These are phyloP conservation scores for Aspergillus transmontanensis DNA, from an alignment of 2,329 filamentous ascomycete species.

Conservation along the genomic window DNA sequence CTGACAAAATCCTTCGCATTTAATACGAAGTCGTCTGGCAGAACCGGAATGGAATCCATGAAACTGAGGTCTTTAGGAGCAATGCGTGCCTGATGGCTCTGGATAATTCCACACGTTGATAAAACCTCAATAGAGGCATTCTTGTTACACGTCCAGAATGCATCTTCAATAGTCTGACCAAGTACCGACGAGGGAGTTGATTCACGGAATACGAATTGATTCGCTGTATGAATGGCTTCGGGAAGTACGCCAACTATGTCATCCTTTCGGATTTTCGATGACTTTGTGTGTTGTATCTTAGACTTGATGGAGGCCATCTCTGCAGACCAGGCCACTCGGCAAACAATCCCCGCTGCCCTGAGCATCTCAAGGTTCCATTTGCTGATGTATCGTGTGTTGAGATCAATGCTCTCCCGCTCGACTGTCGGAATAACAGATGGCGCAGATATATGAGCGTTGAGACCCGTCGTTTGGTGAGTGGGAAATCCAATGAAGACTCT, in stretches of 20 bases:
- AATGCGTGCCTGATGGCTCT: constrained; percentile 80
- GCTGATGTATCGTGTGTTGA: constrained; percentile 92
- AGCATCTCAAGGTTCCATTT: constrained; percentile 96
- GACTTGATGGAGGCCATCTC: constrained; percentile 78
- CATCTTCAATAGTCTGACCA: constrained; percentile 85
- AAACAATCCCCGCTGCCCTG: constrained; percentile 84
- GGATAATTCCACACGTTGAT: constrained; percentile 82
- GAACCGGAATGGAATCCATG: constrained; percentile 82
- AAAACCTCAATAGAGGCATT: constrained; percentile 83
- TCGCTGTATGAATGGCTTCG: constrained; percentile 78
- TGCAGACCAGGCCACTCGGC: constrained; percentile 81
- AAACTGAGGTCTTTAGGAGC: constrained; percentile 73
- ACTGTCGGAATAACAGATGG: constrained; percentile 97
- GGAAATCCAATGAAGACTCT: constrained; percentile 97
- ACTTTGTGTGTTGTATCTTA: constrained; percentile 52
- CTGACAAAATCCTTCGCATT: constrained; percentile 71
- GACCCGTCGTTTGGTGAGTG: constrained; percentile 93
- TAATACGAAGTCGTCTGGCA: constrained; percentile 74
- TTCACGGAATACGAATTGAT: constrained; percentile 84
- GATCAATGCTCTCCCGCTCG: constrained; percentile 92
- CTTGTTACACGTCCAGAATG: constrained; percentile 91
- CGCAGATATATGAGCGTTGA: constrained; percentile 90
- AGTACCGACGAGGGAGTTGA: constrained; percentile 87
- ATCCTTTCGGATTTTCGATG: constrained; percentile 61
- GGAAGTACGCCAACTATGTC: constrained; percentile 71